Evolutionary conservation across 441 rosid genomes (phyloP).

Genomic region (Corymbia citriodora): DNA sequence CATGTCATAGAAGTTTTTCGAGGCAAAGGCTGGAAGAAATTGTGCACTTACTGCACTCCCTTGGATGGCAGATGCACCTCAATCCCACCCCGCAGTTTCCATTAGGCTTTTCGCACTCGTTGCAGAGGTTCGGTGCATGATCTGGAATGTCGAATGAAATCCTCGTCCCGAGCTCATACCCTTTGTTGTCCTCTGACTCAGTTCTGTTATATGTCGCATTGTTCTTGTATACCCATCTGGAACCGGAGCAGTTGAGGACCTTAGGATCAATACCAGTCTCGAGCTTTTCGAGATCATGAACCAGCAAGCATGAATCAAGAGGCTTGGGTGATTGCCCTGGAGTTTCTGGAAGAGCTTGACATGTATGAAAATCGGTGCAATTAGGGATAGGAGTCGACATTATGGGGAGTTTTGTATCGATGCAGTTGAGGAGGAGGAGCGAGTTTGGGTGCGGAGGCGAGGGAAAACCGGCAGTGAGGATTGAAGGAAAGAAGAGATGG

Average conservation of each 20-base stretch:
- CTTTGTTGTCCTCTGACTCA: neutral
- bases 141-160: constrained; percentile 51
- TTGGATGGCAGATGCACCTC: constrained; percentile 58
- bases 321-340: neutral
- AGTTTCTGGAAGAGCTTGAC: constrained; percentile 5
- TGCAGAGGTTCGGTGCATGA: constrained; percentile 46
- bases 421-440: constrained; percentile 40
- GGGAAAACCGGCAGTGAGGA: constrained; percentile 37
- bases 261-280: constrained; percentile 28
- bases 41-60: constrained; percentile 53
- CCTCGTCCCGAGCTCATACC: constrained; percentile 30
- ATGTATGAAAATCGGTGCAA: constrained; percentile 12
- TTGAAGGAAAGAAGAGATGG: constrained; percentile 22
- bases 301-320: constrained; percentile 21
- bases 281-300: constrained; percentile 22
- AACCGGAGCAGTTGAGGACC: constrained; percentile 31
- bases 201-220: constrained; percentile 4
- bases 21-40: neutral
- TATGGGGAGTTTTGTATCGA: neutral
- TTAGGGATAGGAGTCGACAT: constrained; percentile 2
- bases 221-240: constrained; percentile 18
- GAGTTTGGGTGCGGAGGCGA: constrained; percentile 25
- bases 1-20: neutral
- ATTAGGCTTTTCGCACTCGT: constrained; percentile 41
- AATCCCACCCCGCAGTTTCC: constrained; percentile 65